A percentile compares a stretch with the other conserved stretches of the same genome.
Evolutionary conservation across 768 basidiomycete species (phyloP).

Genomic region (Scleroderma bovista): DNA sequence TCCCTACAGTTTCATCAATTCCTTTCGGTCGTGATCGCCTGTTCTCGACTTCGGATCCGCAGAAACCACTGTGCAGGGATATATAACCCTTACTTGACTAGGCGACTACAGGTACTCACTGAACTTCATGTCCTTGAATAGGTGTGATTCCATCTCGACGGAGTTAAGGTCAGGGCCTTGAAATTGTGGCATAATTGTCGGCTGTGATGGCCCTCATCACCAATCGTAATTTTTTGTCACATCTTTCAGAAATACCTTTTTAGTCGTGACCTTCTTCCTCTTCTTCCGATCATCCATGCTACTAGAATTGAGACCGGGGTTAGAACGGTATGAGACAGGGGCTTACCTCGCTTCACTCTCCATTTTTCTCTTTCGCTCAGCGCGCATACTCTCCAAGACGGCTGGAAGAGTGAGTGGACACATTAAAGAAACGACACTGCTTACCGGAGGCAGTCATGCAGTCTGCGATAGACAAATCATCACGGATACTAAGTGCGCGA

Average conservation of each 20-base stretch:
- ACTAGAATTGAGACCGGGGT: background rate
- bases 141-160: conserved; percentile 50
- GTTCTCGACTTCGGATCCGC: conserved; percentile 69
- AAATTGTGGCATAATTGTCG: conserved; percentile 58
- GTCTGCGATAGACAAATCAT: conserved; percentile 68
- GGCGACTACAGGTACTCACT: conserved; percentile 42
- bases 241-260: conserved; percentile 18
- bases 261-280: conserved; percentile 18
- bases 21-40: conserved; percentile 62
- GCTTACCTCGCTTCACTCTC: conserved; percentile 51
- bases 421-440: background rate
- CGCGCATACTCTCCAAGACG: conserved; percentile 53
- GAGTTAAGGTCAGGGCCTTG: conserved; percentile 58
- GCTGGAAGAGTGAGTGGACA: conserved; percentile 31
- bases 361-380: conserved; percentile 72
- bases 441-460: conserved; percentile 68
- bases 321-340: background rate
- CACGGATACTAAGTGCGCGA: conserved; percentile 72
- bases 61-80: conserved; percentile 51
- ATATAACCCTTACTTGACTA: background rate
- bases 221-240: background rate
- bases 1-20: conserved; percentile 60
- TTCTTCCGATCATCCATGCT: conserved; percentile 32
- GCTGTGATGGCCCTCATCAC: conserved; percentile 30
- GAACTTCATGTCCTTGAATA: conserved; percentile 77